phyloP scores from a whole-genome alignment of 2,329 filamentous ascomycete genomes.

The Fusarium cicatricum region DNA sequence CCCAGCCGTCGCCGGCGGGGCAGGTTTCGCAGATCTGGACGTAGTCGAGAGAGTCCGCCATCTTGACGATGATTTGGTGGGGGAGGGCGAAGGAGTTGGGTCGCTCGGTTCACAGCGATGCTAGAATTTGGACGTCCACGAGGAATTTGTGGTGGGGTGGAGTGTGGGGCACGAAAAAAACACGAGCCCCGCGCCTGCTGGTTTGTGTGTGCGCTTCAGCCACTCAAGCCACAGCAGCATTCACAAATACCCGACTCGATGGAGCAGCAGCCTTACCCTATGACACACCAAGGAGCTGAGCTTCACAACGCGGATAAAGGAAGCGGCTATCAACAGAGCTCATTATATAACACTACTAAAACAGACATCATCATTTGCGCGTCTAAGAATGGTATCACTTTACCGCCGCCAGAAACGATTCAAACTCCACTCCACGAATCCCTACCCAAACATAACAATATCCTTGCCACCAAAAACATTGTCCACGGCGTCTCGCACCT shows the following conservation, averaged over 20 bases:
- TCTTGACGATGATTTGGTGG: slow-evolving; percentile 41
- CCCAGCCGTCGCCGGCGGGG: slow-evolving; percentile 84
- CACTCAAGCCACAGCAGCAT: slow-evolving; percentile 33
- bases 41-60: slow-evolving; percentile 64
- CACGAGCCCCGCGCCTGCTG: slow-evolving; percentile 42
- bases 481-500: slow-evolving; percentile 80
- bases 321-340: too few species aligned
- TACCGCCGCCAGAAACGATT: neutral
- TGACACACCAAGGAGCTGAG: too few species aligned
- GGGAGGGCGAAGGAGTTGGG: slow-evolving; percentile 35
- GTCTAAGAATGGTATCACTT: neutral
- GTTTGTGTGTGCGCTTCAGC: slow-evolving; percentile 33
- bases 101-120: slow-evolving; percentile 37
- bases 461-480: slow-evolving; percentile 55
- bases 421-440: neutral
- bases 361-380: neutral
- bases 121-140: slow-evolving; percentile 47
- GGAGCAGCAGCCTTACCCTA: too few species aligned
- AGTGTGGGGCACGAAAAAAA: slow-evolving; percentile 43
- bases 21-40: slow-evolving; percentile 75
- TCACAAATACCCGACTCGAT: too few species aligned
- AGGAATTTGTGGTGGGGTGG: slow-evolving; percentile 56
- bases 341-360: too few species aligned
- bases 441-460: slow-evolving; percentile 15
- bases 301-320: too few species aligned